phyloP scores from a whole-genome alignment of 1,284 basidiomycete species.

The Polyporus tsugae region DNA sequence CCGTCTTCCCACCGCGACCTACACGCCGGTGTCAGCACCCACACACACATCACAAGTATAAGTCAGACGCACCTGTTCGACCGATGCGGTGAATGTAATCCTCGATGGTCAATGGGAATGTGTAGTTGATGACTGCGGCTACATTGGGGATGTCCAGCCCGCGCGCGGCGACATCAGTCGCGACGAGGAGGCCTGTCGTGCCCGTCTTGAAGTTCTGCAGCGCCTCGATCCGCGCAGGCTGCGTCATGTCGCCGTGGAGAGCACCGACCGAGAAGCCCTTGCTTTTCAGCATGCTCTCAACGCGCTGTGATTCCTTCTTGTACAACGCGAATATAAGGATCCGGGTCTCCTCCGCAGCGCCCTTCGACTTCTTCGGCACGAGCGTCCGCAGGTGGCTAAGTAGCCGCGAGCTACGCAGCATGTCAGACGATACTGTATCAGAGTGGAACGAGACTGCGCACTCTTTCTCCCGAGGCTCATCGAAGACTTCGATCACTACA shows the following conservation, averaged over 20 bases:
- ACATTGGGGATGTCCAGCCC: conserved; percentile 98
- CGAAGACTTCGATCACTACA: conserved; percentile 85
- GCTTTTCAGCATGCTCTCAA: conserved; percentile 83
- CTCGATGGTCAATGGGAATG: conserved; percentile 96
- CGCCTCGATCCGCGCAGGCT: conserved; percentile 86
- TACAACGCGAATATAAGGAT: conserved; percentile 96
- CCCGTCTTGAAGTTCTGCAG: conserved; percentile 93
- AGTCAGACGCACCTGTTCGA: conserved; percentile 71
- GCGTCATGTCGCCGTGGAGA: conserved; percentile 93
- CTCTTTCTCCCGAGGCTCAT: conserved; percentile 91
- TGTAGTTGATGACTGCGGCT: conserved; percentile 92
- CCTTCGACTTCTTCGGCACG: conserved; percentile 70
- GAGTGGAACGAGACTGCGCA: conserved; percentile 43
- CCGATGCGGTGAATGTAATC: conserved; percentile 99
- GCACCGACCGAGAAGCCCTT: conserved; percentile 89
- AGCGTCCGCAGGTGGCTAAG: conserved; percentile 67
- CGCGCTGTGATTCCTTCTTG: conserved; percentile 95
- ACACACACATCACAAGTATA: conserved; percentile 4
- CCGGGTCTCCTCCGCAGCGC: conserved; percentile 64
- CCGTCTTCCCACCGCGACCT: conserved; percentile 92
- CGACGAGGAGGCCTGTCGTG: conserved; percentile 86
- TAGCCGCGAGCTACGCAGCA: conserved; percentile 67
- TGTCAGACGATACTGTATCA: conserved; percentile 15
- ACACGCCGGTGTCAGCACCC: conserved; percentile 17
- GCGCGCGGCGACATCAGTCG: conserved; percentile 97